phyloP scores from a whole-genome alignment of 2,329 filamentous ascomycete species.

The Penicillium sp. region DNA sequence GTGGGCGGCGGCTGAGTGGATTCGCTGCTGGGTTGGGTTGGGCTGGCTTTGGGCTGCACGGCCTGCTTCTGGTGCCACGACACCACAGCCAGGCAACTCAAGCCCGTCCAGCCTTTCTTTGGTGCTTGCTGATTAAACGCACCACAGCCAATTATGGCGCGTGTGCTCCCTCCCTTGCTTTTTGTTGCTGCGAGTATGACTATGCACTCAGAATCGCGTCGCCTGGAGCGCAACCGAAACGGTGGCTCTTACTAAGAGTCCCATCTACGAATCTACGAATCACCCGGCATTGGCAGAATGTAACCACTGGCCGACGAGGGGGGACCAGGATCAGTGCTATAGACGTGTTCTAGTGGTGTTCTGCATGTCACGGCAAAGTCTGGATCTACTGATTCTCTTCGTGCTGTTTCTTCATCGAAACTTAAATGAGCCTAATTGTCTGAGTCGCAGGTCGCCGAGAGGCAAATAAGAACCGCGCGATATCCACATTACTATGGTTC shows the following conservation, averaged over 20 bases:
- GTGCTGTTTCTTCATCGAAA: neutral
- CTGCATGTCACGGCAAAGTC: neutral
- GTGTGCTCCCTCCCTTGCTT: neutral
- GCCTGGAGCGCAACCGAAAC: too few relatives aligned
- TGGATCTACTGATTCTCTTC: neutral
- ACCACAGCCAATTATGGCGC: neutral
- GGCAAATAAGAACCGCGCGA: neutral
- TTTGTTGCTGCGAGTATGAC: too few relatives aligned
- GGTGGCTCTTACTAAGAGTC: neutral
- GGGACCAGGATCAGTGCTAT: too few relatives aligned
- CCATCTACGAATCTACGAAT: neutral
- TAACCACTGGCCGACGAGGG: too few relatives aligned
- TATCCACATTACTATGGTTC: neutral
- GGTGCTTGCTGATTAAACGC: neutral
- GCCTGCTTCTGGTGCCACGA: conserved; percentile 37
- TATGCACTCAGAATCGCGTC: neutral
- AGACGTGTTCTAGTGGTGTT: neutral
- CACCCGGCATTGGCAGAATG: neutral
- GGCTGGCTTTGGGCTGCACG: conserved; percentile 35
- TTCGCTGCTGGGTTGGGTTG: conserved; percentile 23
- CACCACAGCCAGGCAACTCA: too few relatives aligned
- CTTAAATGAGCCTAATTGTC: neutral
- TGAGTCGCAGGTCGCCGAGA: neutral
- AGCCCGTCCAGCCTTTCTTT: neutral
- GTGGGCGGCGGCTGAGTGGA: conserved; percentile 18